Conservation (phyloP, 306 rosid genomes). For the Citrullus mucosospermus region DNA sequence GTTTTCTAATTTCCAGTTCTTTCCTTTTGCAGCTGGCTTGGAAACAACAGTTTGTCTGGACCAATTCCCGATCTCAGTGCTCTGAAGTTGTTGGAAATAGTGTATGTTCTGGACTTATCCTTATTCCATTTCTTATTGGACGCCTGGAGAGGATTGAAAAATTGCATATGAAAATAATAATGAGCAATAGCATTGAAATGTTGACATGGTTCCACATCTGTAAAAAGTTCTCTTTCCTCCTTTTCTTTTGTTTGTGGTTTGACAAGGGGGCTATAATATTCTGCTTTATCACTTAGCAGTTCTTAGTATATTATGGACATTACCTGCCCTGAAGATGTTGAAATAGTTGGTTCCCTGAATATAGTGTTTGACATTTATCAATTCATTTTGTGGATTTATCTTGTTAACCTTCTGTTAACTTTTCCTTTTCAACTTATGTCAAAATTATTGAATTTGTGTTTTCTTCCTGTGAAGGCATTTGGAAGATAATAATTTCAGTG, state of each 20-base stretch:
- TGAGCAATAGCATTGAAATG: not conserved
- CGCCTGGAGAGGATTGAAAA: not conserved
- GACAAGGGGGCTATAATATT: not conserved
- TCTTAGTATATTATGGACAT: not conserved
- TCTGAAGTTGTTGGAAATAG: slow-evolving; percentile 42
- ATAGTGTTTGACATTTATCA: not conserved
- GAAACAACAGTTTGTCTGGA: slow-evolving; percentile 70
- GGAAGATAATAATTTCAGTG: slow-evolving; percentile 69
- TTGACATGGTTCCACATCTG: not conserved
- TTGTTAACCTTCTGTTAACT: not conserved
- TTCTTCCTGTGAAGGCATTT: slow-evolving; percentile 39
- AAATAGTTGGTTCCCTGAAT: not conserved
- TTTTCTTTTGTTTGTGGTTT: not conserved
- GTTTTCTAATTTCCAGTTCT: slow-evolving; percentile 12
- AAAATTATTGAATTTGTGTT: slow-evolving; percentile 4
- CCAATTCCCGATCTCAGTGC: slow-evolving; percentile 64
- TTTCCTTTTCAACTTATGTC: not conserved
- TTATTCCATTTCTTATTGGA: not conserved
- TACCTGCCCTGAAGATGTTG: not conserved
- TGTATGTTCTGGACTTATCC: slow-evolving; percentile 43
- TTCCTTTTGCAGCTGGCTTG: slow-evolving; percentile 57
- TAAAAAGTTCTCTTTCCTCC: not conserved
- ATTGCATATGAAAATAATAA: not conserved
- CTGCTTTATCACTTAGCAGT: not conserved
- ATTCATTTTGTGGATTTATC: slow-evolving; percentile 1